Percentiles rank a stretch among this genome's conserved stretches.
Conservation (phyloP, 1,284 basidiomycete genomes). For the Marasmius fiardii region DNA sequence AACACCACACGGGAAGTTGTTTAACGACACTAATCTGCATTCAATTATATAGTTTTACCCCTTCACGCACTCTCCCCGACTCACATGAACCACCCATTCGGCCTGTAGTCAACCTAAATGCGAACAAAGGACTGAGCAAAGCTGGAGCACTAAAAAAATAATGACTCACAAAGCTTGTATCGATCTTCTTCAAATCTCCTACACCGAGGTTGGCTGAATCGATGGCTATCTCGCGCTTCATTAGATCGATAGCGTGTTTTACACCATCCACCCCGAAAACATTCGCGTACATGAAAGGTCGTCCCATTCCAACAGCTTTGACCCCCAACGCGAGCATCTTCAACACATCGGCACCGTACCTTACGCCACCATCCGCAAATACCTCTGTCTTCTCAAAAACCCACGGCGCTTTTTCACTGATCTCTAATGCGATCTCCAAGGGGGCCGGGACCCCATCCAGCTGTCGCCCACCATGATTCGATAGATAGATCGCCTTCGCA, state of each 20-base stretch:
- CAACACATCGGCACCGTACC: slow-evolving; percentile 62
- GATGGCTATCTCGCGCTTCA: slow-evolving; percentile 17
- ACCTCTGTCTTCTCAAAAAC: slow-evolving; percentile 55
- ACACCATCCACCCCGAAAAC: slow-evolving; percentile 64
- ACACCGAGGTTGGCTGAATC: background rate
- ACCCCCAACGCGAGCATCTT: slow-evolving; percentile 74
- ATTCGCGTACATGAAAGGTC: slow-evolving; percentile 65
- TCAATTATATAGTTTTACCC: too few relatives aligned
- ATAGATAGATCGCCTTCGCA: slow-evolving; percentile 81
- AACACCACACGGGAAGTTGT: too few relatives aligned
- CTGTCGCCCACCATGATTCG: slow-evolving; percentile 87
- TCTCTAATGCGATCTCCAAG: slow-evolving; percentile 61
- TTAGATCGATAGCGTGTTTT: slow-evolving; percentile 46
- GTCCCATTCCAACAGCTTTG: slow-evolving; percentile 52
- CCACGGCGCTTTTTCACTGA: slow-evolving; percentile 46
- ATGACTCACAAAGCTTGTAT: background rate
- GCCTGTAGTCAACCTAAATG: background rate
- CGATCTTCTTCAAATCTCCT: background rate
- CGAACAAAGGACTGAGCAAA: background rate
- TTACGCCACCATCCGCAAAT: slow-evolving; percentile 71
- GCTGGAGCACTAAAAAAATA: background rate
- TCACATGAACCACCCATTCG: background rate
- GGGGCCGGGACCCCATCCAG: slow-evolving; percentile 64
- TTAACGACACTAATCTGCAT: too few relatives aligned
- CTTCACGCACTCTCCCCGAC: too few relatives aligned